Evolutionary conservation across 2,329 filamentous ascomycete genomes (phyloP), one percentile per base, ranked within the genome.

Genomic region (Neoarthrinium moseri): DNA sequence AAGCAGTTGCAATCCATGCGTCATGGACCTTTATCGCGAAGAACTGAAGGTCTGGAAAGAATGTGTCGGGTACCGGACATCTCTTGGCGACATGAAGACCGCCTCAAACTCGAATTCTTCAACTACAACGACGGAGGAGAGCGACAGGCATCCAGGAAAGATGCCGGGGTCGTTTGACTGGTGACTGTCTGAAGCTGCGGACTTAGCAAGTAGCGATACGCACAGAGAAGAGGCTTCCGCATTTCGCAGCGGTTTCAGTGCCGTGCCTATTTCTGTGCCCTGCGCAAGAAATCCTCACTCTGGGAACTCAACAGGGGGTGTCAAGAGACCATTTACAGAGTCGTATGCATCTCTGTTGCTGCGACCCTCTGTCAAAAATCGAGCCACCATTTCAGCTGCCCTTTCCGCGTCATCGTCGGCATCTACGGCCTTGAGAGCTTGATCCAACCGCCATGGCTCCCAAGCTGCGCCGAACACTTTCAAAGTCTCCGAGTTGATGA

Each of bases 401-500:
- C 4, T 27, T 8, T 37, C 20, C 6, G 45, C 45, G 17, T 47
- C 45, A 37, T 47, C 45, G 18, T 47, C 45, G 18, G 30, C 30
- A 17, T 47, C 39, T 22, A 47, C 43, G 21, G 13, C 15, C 15
- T 23, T 18, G 4, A 47, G 18, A 3, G 26, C 45, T n/a, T 13
- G 18, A 18, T 29, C 18, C 32, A 47, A 35, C 11, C 12, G 13
- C 5, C 21, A 29, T 2, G 39, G 30, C 18, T 47, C 29, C 45
- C 38, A 40, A 30, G n/a, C 37, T 5, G 33, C 24, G 10, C 43
- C 43, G 22, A 45, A 47, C n/a, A 48, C 41, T 23, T 45, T 48
- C 22, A 48, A 15, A 2, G 41, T 62, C 52, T 68, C 62, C 2
- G 53, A 49, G 26, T 64, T 67, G 0, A 68, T 50, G 32, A 66